Evolutionary conservation across 495 filamentous ascomycete species (phyloP), one percentile per base, ranked within the genome.

Genomic region (Immersiella caudata): DNA sequence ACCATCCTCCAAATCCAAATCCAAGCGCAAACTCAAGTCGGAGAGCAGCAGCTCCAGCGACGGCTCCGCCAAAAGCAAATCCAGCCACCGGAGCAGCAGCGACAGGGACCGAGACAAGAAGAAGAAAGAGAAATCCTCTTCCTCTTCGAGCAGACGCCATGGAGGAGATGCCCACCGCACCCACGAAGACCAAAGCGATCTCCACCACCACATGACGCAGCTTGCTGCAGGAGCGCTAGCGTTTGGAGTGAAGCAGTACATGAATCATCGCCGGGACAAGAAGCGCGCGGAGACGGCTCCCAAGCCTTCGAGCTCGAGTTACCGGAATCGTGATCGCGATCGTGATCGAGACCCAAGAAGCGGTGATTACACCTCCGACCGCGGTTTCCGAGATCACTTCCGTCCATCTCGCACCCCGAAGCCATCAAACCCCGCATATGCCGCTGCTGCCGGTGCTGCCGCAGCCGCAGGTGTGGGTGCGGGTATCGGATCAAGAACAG

Each of bases 141-240:
- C 46, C 49, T 40, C 61, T 18, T 54, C 61, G 0, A 27, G 9
- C 18, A 20, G 24, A 18, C 20, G 16, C 22, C 59, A 18, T 18
- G 33, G 27, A n/a, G 6, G 29, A 35, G 29, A 20, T 51, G 18
- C 21, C 66, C 8, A 60, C 2, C 58, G 59, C 26, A 50, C 27
- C 25, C 60, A 35, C 62, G 62, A 61, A 46, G 52, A 68, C 35
- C 64, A 64, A 64, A 63, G 65, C 52, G 70, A 76, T 54, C 55
- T 75, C 26, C 72, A 76, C 65, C 24, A 65, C 6, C 62, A 73
- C 24, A 54, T 75, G 24, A 70, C 68, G 26, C 74, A 76, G 55
- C 65, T 76, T 12, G 74, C 67, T 6, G 70, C 74, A 21, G 73
- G 73, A 11, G 50, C 66, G 0, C 29, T 73, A 2, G 74, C 70